A percentile compares a stretch with the other conserved stretches of the same genome.
Evolutionary conservation across 1,284 basidiomycete genomes (phyloP).

Genomic region (Cryptococcus wingfieldii): DNA sequence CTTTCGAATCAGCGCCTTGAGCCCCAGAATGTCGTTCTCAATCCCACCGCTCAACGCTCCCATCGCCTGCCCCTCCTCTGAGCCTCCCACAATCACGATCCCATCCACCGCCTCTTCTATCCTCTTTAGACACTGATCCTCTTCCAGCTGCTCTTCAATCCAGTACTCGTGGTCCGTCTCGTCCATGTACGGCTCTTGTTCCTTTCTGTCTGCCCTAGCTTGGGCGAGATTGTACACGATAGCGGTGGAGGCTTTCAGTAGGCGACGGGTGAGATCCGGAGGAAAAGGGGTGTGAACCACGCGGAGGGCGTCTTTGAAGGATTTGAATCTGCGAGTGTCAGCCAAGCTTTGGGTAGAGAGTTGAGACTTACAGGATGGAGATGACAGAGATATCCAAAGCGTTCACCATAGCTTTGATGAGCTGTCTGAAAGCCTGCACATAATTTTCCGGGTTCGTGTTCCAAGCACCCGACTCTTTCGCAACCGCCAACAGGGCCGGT

Average conservation of each 20-base stretch:
- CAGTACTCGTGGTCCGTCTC: slow-evolving; percentile 21
- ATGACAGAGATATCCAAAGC: slow-evolving; percentile 71
- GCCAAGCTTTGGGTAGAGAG: background rate
- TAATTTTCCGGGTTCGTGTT: slow-evolving; percentile 68
- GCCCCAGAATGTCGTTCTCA: background rate
- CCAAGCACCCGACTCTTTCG: slow-evolving; percentile 58
- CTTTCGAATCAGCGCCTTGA: background rate
- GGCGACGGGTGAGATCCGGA: slow-evolving; percentile 4
- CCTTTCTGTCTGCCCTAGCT: slow-evolving; percentile 14
- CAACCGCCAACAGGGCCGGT: slow-evolving; percentile 65
- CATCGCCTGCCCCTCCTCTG: background rate
- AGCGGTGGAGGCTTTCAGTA: slow-evolving; percentile 10
- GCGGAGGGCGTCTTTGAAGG: slow-evolving; percentile 63
- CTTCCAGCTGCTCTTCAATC: slow-evolving; percentile 23
- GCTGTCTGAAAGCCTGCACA: slow-evolving; percentile 61
- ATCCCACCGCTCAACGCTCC: background rate
- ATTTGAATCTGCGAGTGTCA: slow-evolving; percentile 53
- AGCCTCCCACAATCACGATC: slow-evolving; percentile 5
- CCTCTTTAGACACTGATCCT: slow-evolving; percentile 16
- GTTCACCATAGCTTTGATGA: slow-evolving; percentile 61
- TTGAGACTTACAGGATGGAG: slow-evolving; percentile 56
- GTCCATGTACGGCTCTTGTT: slow-evolving; percentile 22
- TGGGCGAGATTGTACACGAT: slow-evolving; percentile 11
- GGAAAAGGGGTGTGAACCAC: slow-evolving; percentile 53
- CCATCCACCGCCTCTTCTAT: slow-evolving; percentile 17